Percentiles rank a stretch among this genome's conserved stretches.
Evolutionary conservation across 257 asterid species (phyloP).

Genomic region (Nicotiana otophora): DNA sequence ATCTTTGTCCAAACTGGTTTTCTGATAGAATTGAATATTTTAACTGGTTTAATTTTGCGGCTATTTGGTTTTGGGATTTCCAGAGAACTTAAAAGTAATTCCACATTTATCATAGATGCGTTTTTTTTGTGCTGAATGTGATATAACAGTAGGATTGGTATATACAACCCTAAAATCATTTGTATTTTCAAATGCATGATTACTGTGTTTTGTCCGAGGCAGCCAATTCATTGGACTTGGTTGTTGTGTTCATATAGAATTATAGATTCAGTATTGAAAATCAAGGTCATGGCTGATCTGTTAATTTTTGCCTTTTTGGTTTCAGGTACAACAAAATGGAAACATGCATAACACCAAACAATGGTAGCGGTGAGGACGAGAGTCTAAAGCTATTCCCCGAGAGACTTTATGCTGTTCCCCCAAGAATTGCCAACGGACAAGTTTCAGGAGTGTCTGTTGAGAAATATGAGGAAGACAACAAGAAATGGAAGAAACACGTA

Average conservation of each 20-base stretch:
- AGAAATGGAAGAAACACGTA: constrained; percentile 80
- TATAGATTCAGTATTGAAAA: neutral
- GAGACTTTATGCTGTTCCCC: constrained; percentile 79
- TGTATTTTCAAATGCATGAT: neutral
- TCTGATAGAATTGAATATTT: neutral
- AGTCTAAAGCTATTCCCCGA: constrained; percentile 73
- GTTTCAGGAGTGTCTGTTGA: constrained; percentile 70
- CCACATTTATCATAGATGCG: neutral
- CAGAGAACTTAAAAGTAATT: neutral
- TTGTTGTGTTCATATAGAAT: neutral
- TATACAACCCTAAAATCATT: neutral
- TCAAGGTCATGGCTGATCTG: constrained; percentile 2
- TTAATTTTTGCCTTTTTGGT: constrained; percentile 5
- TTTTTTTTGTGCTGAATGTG: neutral
- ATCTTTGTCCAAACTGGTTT: neutral
- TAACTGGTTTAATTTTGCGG: neutral
- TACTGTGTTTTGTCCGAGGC: neutral
- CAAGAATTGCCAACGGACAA: constrained; percentile 73
- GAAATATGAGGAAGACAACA: constrained; percentile 59
- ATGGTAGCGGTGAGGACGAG: constrained; percentile 31
- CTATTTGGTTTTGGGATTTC: neutral
- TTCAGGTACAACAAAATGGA: constrained; percentile 94
- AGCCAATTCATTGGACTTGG: neutral
- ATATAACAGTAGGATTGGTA: neutral
- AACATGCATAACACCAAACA: constrained; percentile 52